phyloP scores from a whole-genome alignment of 129 eudicot genomes.

The Pulicaria dysenterica region DNA sequence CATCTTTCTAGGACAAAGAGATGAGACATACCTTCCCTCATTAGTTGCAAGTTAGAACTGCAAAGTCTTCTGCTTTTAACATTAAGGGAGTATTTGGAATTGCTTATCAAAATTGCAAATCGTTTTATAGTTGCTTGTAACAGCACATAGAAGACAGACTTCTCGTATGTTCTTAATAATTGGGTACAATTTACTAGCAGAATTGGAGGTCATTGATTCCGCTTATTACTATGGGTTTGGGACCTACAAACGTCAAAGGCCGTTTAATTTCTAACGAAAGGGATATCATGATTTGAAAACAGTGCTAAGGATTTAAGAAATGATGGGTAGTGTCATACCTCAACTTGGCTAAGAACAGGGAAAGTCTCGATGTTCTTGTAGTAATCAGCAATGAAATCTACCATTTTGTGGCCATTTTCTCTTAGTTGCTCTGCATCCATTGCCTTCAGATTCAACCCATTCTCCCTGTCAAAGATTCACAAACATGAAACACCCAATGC shows the following conservation, averaged over 20 bases:
- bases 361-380: constrained; percentile 78
- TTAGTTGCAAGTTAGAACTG: no score
- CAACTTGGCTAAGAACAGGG: constrained; percentile 99
- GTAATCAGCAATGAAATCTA: constrained; percentile 96
- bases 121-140: no score
- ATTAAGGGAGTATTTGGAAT: no score
- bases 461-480: constrained; percentile 51
- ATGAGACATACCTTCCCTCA: no score
- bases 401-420: constrained; percentile 90
- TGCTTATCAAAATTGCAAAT: no score
- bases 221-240: background rate
- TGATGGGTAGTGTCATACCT: constrained; percentile 42
- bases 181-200: background rate
- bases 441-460: constrained; percentile 77
- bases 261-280: no score
- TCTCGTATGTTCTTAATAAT: background rate
- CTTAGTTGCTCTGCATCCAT: constrained; percentile 96
- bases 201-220: background rate
- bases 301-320: background rate
- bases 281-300: background rate
- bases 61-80: no score
- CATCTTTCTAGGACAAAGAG: no score
- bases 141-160: no score
- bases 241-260: no score
- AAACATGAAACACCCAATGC: constrained; percentile 18